phyloP scores from a whole-genome alignment of 495 filamentous ascomycete species.

The Letharia columbiana region DNA sequence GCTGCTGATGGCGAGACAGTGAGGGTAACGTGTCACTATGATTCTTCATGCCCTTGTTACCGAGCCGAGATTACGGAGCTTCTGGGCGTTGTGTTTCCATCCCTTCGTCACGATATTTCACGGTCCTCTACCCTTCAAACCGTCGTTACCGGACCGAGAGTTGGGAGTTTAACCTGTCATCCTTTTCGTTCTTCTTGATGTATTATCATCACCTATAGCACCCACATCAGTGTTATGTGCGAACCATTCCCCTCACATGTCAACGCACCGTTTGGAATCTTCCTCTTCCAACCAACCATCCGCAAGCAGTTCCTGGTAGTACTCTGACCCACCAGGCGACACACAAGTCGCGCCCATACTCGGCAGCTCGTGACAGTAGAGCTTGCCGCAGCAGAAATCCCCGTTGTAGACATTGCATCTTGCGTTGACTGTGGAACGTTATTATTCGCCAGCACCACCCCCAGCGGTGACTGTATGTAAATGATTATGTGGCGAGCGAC shows the following conservation, averaged over 20 bases:
- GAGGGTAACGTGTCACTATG: not conserved
- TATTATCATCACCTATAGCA: not conserved
- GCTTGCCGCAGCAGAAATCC: not conserved
- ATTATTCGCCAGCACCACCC: not conserved
- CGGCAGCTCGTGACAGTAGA: conserved; percentile 8
- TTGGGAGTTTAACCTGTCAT: not conserved
- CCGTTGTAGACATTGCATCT: conserved; percentile 12
- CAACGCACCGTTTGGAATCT: not conserved
- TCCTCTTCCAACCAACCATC: conserved; percentile 2
- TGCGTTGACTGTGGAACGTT: not conserved
- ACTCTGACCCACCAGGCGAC: not conserved
- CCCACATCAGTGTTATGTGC: not conserved
- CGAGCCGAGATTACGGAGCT: not conserved
- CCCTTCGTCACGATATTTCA: not conserved
- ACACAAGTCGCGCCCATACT: conserved; percentile 2
- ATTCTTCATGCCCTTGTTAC: not conserved
- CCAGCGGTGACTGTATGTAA: not conserved
- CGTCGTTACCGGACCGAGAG: not conserved
- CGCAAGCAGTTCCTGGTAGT: not conserved
- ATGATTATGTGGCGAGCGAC: not conserved
- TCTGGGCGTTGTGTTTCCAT: not conserved
- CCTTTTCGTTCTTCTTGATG: not conserved
- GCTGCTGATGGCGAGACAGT: not conserved
- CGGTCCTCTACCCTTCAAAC: not conserved
- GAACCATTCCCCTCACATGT: not conserved